These are phyloP conservation scores for Exophiala aquamarina DNA, from an alignment of 2,329 filamentous ascomycete species.

Conservation along the genomic window DNA sequence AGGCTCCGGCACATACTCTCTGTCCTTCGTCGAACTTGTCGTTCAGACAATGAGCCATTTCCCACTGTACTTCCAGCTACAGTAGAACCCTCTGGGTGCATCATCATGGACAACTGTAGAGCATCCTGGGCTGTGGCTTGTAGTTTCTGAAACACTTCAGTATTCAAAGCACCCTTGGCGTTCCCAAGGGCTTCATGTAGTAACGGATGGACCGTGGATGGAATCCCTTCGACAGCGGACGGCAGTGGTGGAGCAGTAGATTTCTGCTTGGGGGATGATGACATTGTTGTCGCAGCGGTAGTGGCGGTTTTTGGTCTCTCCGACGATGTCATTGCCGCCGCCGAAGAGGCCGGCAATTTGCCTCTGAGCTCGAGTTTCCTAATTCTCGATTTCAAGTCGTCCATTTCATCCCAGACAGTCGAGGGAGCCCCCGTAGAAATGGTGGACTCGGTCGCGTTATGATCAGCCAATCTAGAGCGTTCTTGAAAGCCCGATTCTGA, in stretches of 20 bases:
- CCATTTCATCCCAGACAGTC: conserved; percentile 96
- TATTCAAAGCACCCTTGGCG: conserved; percentile 66
- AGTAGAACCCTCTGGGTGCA: conserved; percentile 39
- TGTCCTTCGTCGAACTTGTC: conserved; percentile 83
- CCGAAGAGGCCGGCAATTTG: conserved; percentile 79
- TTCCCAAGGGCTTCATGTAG: conserved; percentile 79
- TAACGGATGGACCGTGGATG: conserved; percentile 64
- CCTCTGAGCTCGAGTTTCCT: conserved; percentile 85
- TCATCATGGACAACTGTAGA: conserved; percentile 72
- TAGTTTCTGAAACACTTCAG: conserved; percentile 74
- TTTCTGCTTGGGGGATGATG: conserved; percentile 78
- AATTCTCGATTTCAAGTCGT: conserved; percentile 92
- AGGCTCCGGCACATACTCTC: conserved; percentile 90
- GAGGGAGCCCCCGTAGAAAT: conserved; percentile 85
- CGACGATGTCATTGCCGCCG: conserved; percentile 72
- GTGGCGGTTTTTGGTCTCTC: conserved; percentile 89
- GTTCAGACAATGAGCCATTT: conserved; percentile 59
- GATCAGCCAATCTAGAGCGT: conserved; percentile 36
- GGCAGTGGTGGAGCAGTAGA: conserved; percentile 42
- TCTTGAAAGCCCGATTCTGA: conserved; percentile 32
- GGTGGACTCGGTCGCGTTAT: conserved; percentile 70
- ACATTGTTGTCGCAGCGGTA: conserved; percentile 86
- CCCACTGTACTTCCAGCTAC: conserved; percentile 60
- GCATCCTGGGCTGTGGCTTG: conserved; percentile 83
- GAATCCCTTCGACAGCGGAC: conserved; percentile 42